These are phyloP conservation scores for Zygotorulaspora chibaensis DNA, from an alignment of 805 yeast genomes.

Conservation along the genomic window DNA sequence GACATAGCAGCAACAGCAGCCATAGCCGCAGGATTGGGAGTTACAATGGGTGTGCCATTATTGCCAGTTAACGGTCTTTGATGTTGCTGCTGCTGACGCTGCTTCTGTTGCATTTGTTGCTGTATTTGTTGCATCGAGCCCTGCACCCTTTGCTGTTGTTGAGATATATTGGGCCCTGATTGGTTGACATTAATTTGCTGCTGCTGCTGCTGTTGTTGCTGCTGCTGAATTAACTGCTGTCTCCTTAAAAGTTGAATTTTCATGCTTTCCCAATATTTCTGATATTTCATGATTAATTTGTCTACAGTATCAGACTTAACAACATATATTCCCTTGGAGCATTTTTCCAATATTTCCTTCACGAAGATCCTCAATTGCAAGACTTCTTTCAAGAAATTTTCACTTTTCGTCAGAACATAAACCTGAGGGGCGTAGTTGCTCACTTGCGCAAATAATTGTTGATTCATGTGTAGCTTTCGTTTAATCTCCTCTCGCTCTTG, in stretches of 20 bases:
- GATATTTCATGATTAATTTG: slow-evolving; percentile 66
- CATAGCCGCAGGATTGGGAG: slow-evolving; percentile 10
- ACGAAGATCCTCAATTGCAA: slow-evolving; percentile 77
- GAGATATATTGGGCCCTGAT: slow-evolving; percentile 15
- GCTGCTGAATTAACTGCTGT: slow-evolving; percentile 38
- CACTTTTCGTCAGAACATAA: slow-evolving; percentile 68
- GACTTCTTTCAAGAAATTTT: slow-evolving; percentile 69
- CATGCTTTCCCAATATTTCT: slow-evolving; percentile 69
- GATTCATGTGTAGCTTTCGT: slow-evolving; percentile 44
- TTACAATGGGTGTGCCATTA: slow-evolving; percentile 8
- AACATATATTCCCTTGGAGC: slow-evolving; percentile 59
- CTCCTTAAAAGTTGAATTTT: slow-evolving; percentile 51
- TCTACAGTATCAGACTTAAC: slow-evolving; percentile 71
- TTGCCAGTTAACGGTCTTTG: slow-evolving; percentile 4
- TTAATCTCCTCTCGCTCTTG: slow-evolving; percentile 61
- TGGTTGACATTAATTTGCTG: slow-evolving; percentile 12
- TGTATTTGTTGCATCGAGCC: slow-evolving; percentile 28
- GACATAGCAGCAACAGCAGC: slow-evolving; percentile 9
- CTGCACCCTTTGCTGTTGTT: slow-evolving; percentile 25
- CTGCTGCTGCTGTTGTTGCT: slow-evolving; percentile 27
- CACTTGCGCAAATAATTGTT: slow-evolving; percentile 58
- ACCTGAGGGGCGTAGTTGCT: slow-evolving; percentile 78
- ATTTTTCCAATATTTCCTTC: slow-evolving; percentile 65
- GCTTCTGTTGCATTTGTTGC: slow-evolving; percentile 29
- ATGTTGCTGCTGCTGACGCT: slow-evolving; percentile 20